A percentile compares a stretch with the other conserved stretches of the same genome.
phyloP scores from a whole-genome alignment of 352 stramenopile species.

The Pythium aquatile region DNA sequence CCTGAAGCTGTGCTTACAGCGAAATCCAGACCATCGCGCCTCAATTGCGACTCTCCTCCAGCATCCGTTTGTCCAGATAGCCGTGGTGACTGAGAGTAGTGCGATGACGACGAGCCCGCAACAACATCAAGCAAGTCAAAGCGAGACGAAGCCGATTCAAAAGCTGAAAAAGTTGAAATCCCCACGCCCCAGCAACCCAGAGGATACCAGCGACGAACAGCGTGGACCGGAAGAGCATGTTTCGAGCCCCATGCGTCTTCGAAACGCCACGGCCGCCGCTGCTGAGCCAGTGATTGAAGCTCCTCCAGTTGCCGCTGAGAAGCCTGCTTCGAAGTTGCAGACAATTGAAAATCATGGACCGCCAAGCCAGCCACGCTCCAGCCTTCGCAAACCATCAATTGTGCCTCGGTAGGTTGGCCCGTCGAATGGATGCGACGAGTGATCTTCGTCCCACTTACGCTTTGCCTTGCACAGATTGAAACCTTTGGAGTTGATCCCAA shows the following conservation, averaged over 20 bases:
- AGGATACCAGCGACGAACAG: background rate
- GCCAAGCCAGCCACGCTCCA: constrained; percentile 1
- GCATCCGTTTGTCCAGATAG: constrained; percentile 84
- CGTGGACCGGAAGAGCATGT: constrained; percentile 14
- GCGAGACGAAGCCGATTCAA: background rate
- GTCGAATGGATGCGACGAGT: background rate
- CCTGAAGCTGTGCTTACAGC: constrained; percentile 59
- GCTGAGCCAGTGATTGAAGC: background rate
- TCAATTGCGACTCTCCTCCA: constrained; percentile 87
- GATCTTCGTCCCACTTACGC: background rate
- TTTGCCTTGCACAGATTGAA: constrained; percentile 33
- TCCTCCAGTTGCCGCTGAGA: background rate
- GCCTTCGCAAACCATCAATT: constrained; percentile 15
- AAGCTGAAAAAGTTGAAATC: background rate
- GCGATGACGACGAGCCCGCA: background rate
- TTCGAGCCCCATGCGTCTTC: constrained; percentile 9
- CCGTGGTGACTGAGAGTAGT: background rate
- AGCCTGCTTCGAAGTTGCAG: background rate
- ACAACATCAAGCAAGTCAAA: background rate
- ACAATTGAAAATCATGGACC: background rate
- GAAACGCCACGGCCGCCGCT: background rate
- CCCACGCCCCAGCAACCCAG: background rate
- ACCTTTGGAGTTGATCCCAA: constrained; percentile 30
- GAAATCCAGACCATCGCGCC: constrained; percentile 71
- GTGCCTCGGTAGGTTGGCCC: background rate